Evolutionary conservation across 352 stramenopile genomes (phyloP), one percentile per base, ranked within the genome.

Genomic region (Hyaloperonospora arabidopsidis): DNA sequence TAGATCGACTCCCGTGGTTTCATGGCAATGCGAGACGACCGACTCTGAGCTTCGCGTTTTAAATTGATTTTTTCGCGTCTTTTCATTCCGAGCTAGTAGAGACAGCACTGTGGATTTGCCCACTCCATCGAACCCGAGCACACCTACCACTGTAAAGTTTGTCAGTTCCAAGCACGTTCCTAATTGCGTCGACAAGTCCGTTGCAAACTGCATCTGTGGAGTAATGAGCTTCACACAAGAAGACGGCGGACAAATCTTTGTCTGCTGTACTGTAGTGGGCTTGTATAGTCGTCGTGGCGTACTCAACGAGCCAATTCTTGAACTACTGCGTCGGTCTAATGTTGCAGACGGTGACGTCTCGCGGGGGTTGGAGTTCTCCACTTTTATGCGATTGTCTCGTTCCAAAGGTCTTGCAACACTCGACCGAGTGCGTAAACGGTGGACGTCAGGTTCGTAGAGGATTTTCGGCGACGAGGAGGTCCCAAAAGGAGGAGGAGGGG

Each of bases 101-200:
- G 82, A 93, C 39, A 88, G 21, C 2, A 90, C 53, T 0, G 79
- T 85, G 1, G 79, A 90, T 52, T 90, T 93, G 13, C 82, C 82
- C 15, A 83, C 67, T 7, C 72, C 76, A 60, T 89, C 74, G 1
- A 90, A 60, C 0, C 82, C 82, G 6, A 93, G 49, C 0, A 79
- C 69, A 7, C 79, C 82, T 2, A 93, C 58, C 23, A 90, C 78
- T 14, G 68, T 84, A 44, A 87, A 82, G 54, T 87, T 75, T 15
- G 68, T 76, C 54, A 87, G 68, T 45, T 89, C 79, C 2, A 86
- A 52, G 40, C 79, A 89, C n/a, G 55, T 45, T 2, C 64, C 61
- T 22, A 89, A 63, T 40, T 70, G 79, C 12, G 65, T 52, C 2
- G 69, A 67, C 38, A 89, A 65, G 49, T 89, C 79, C 1, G 72